Base-by-base conservation (phyloP, 2,329 filamentous ascomycete species). In the Sporothrix brunneoviolacea region DNA sequence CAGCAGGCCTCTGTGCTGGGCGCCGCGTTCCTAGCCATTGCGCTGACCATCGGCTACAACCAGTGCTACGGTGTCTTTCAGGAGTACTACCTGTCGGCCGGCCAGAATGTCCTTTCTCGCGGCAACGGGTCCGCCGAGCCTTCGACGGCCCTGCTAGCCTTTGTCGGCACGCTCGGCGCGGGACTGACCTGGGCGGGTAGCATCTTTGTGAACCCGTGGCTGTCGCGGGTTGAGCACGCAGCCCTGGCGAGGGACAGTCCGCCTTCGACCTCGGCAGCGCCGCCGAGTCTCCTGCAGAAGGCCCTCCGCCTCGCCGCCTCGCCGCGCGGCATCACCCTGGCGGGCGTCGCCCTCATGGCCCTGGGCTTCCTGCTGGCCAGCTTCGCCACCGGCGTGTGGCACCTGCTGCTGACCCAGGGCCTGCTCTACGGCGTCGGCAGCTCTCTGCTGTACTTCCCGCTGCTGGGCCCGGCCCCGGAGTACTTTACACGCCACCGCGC, bases 181-280 rank as follows among this genome's bases (percentile, higher is more conserved):
- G 73, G 73, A 1, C 58, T 76, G 33, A 76, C 73, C 1, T 76
- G 73, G 73, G 68, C 63, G 4, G 72, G 73, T n/a, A 70, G 71
- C 22, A 70, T 75, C 33, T 55, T 72, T 21, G 68, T 75, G 8
- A 75, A 75, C 56, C 72, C 72, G 0, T 57, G 74, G 22, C 70
- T 75, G 56, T 65, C 69, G 8, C 66, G 72, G 5, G 63, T 70
- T 12, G 66, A 68, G 54, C 58, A 67, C 48, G 50, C 45, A 41
- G 40, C 35, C 21, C 36, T 30, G 18, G 12, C 8, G 8, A 13
- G 8, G 43, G 28, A 3, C 39, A 28, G 10, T 27, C 16, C 8
- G 4, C 13, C 1, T 1, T 44, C 55, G 8, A 47, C 51, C n/a
- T 27, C 10, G 12, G 55, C 54, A 13, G 48, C 55, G 1, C 56